A percentile compares a stretch with the other conserved stretches of the same genome.
phyloP scores from a whole-genome alignment of 1,284 basidiomycete genomes.

The Cutaneotrichosporon sp. region DNA sequence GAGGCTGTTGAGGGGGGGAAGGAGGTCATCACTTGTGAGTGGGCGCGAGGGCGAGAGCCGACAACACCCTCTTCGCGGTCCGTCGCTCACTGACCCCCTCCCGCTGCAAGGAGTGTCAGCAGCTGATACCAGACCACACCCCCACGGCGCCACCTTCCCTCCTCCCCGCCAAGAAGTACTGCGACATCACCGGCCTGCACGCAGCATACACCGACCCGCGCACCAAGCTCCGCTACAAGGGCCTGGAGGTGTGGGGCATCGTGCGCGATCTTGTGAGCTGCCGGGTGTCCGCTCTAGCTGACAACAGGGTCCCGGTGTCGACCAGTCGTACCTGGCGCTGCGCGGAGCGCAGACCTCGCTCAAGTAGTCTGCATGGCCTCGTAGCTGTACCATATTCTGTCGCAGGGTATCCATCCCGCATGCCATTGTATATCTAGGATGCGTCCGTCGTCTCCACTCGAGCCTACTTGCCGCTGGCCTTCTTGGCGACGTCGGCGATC shows the following conservation, averaged over 20 bases:
- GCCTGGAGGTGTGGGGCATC: constrained; percentile 52
- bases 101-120: too few species aligned
- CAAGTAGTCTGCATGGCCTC: constrained; percentile 42
- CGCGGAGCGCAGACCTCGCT: constrained; percentile 50
- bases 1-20: constrained; percentile 19
- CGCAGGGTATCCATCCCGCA: constrained; percentile 6
- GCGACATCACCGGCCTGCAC: constrained; percentile 58
- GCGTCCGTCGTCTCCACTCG: background rate
- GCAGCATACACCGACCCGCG: constrained; percentile 54
- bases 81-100: background rate
- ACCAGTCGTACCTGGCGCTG: constrained; percentile 52
- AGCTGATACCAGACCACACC: constrained; percentile 44
- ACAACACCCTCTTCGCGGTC: background rate
- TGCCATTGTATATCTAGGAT: constrained; percentile 12
- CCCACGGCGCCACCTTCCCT: constrained; percentile 51
- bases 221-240: constrained; percentile 53
- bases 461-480: constrained; percentile 9
- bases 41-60: background rate
- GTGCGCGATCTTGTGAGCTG: constrained; percentile 51
- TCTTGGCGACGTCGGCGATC: constrained; percentile 5
- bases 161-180: constrained; percentile 56
- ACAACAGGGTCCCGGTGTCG: constrained; percentile 49
- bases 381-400: background rate
- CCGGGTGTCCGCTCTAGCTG: background rate
- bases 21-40: constrained; percentile 53